phyloP scores from a whole-genome alignment of 441 rosid species.

The Populus hybrid region DNA sequence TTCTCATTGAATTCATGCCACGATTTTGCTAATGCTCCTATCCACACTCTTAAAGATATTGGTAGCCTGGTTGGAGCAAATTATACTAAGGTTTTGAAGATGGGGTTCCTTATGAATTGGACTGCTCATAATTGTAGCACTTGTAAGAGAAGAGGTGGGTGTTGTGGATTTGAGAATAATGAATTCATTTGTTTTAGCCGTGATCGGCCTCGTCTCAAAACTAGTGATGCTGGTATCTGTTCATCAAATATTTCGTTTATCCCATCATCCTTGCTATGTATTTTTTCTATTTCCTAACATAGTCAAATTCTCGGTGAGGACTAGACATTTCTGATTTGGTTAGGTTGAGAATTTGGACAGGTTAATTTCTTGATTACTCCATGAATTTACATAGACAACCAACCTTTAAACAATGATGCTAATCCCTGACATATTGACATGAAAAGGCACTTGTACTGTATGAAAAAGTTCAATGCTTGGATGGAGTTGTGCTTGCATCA shows the following conservation, averaged over 20 bases:
- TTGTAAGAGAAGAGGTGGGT: constrained; percentile 46
- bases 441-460: neutral
- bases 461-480: neutral
- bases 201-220: constrained; percentile 7
- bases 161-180: constrained; percentile 41
- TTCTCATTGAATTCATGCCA: constrained; percentile 26
- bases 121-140: constrained; percentile 32
- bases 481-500: neutral
- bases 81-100: constrained; percentile 34
- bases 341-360: neutral
- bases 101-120: constrained; percentile 56
- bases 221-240: constrained; percentile 13
- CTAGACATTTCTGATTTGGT: neutral
- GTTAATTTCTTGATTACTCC: neutral
- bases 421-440: neutral
- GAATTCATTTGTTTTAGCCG: constrained; percentile 51
- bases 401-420: neutral
- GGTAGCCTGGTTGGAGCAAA: neutral
- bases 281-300: neutral
- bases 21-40: constrained; percentile 33
- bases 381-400: neutral
- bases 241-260: neutral
- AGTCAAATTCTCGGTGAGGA: neutral
- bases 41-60: constrained; percentile 7
- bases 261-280: neutral